Conservation (phyloP, 2,329 filamentous ascomycete species). For the Cladosporium sp. region DNA sequence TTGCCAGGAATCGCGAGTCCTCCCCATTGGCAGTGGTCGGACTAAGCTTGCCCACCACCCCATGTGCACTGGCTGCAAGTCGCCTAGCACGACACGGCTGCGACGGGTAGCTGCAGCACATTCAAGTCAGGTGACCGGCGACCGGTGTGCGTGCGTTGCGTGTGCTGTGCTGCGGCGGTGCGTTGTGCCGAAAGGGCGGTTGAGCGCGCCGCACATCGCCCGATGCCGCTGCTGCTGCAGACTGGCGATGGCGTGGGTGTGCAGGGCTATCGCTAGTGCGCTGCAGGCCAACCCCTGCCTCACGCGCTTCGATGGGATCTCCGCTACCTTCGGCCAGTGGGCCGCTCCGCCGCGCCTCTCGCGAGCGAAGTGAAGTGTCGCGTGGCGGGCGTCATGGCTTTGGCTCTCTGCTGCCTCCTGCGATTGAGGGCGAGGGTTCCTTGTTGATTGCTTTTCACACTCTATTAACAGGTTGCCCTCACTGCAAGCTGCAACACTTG, state of each 20-base stretch:
- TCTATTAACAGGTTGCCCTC: not conserved
- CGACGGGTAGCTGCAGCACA: constrained; percentile 10
- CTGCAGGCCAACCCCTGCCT: not conserved
- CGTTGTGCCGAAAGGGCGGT: not conserved
- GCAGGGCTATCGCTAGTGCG: not conserved
- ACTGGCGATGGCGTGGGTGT: not conserved
- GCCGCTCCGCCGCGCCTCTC: constrained; percentile 9
- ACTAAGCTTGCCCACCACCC: not conserved
- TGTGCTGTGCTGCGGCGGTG: not conserved
- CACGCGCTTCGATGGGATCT: not conserved
- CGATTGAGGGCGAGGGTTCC: not conserved
- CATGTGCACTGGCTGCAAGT: constrained; percentile 7
- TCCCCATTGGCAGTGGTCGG: constrained; percentile 3
- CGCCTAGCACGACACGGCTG: constrained; percentile 1
- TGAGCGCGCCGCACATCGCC: not conserved
- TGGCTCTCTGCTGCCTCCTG: not conserved
- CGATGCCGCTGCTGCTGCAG: constrained; percentile 10
- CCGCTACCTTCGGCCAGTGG: constrained; percentile 1
- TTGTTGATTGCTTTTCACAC: not conserved
- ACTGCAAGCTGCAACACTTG: too few species aligned
- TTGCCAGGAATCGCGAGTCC: not conserved
- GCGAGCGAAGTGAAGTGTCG: not conserved
- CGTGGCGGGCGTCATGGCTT: constrained; percentile 5
- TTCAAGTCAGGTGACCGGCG: constrained; percentile 8
- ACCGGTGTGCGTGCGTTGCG: constrained; percentile 3